Base-by-base conservation (phyloP, 805 yeast genomes). In the Candida glaebosa region DNA sequence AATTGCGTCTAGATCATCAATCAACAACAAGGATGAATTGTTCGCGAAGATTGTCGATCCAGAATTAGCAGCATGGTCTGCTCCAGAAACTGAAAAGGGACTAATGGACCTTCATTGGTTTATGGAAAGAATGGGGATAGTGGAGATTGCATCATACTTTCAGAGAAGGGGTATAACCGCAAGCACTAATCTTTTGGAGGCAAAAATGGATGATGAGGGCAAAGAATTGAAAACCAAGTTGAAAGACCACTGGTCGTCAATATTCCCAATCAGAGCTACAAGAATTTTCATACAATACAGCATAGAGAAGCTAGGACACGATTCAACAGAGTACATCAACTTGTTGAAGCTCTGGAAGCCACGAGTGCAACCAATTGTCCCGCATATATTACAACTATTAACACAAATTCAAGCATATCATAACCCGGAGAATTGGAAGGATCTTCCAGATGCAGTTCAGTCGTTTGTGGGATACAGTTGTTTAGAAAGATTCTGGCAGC, bases 401-500 rank as follows among this genome's bases (percentile, higher is more conserved):
- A 81, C 87, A 34, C 99, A 93, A 61, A 85, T 93, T 40, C 96
- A 90, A 63, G 88, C 96, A 0, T 93, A 90, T 56, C 96, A 89
- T 59, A 87, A 93, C 54, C 96, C 98, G 0, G 84, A 73, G 9
- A 91, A 91, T 60, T 91, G 99, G 98, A 71, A 70, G 10, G 86
- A 79, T 31, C 69, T 93, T 37, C 98, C 99, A 0, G 76, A 75
- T 2, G 95, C 88, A 42, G 98, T 93, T 1, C 96, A 87, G 59
- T 74, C 91, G 1, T 91, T 95, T 69, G 96, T 91, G n/a, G 77
- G 78, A 49, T 84, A 87, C 53, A 84, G 95, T 45, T 84, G 95
- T 38, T 81, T 83, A 58, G 99, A 93, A 66, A 73, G 98, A 54
- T 93, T 93, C 60, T 93, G 99, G 99, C 98, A 95, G 57, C 95